Percentiles rank a stretch among this genome's conserved stretches.
Evolutionary conservation across 2,329 filamentous ascomycete genomes (phyloP).

Genomic region (Paramyrothecium sp.): DNA sequence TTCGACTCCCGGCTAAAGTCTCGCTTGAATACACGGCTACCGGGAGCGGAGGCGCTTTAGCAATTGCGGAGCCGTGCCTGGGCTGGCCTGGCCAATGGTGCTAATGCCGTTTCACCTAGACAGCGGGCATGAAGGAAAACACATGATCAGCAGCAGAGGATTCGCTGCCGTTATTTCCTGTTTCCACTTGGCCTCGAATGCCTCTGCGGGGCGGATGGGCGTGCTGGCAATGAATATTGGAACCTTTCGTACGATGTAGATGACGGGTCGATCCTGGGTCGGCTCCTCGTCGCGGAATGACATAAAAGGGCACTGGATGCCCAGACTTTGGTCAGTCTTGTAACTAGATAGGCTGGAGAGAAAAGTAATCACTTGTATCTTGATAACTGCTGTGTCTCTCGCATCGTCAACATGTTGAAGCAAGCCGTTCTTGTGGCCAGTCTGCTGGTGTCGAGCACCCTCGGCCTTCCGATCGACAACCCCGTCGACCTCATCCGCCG

Average conservation of each 20-base stretch:
- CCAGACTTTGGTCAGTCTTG: background rate
- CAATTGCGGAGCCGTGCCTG: background rate
- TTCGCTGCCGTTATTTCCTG: background rate
- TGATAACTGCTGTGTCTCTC: background rate
- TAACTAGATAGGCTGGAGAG: background rate
- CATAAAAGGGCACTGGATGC: background rate
- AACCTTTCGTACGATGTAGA: background rate
- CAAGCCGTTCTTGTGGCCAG: conserved; percentile 6
- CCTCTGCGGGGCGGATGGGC: background rate
- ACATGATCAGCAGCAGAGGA: background rate
- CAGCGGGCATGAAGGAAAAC: background rate
- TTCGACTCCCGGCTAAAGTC: background rate
- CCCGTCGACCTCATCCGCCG: conserved; percentile 41
- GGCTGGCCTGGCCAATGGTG: background rate
- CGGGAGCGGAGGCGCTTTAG: background rate
- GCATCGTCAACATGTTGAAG: background rate
- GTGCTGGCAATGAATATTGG: background rate
- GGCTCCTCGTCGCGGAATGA: background rate
- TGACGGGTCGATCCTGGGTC: background rate
- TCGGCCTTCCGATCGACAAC: conserved; percentile 25
- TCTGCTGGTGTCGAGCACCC: conserved; percentile 21
- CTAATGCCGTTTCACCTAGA: background rate
- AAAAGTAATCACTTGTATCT: background rate
- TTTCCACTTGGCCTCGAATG: background rate
- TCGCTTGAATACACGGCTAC: background rate